Evolutionary conservation across 495 filamentous ascomycete genomes (phyloP), one percentile per base, ranked within the genome.

Genomic region (Paragyromitra xinjiangensis): DNA sequence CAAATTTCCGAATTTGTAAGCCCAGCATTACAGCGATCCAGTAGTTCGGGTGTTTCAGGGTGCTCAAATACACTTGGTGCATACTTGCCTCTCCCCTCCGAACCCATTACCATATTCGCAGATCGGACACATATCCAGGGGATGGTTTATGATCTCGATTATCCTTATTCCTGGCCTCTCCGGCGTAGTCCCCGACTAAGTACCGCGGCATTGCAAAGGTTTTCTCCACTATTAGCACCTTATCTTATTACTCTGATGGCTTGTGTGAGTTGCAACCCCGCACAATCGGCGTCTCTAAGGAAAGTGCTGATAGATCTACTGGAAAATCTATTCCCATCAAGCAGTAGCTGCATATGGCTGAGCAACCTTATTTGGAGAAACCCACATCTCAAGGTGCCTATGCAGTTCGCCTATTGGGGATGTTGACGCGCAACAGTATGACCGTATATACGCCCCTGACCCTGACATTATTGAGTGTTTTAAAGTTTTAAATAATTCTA

Each of bases 11-110:
- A 42, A 9, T 19, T 48, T 22, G 29, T 37, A 71, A 39, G 42
- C 55, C 44, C 29, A 42, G 19, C 56, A 71, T 63, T 26, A 24
- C 40, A 29, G 16, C 22, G 62, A 55, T 44, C 37, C 37, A 66
- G 58, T 45, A 34, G 14, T 55, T 71, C 61, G 45, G 63, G 59
- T 48, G 59, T 66, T 71, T 71, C 61, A 71, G 69, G 69, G 26
- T 37, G 58, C 58, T 65, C 34, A 51, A 39, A 29, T 53, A 53
- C 44, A 55, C 19, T n/a, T 29, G 59, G 40, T 44, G 58, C 59
- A 66, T 53, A 55, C n/a, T 65, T 39, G 55, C 12, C 62, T 37
- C 42, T 22, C 12, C 29, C 11, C 12, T 22, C 64, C 44, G 19
- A 51, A 50, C 42, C 69, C 69, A 65, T 50, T 50, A 72, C 69